Base-by-base conservation (phyloP, 225 moss, liverwort and hornwort genomes). In the Lunularia cruciata region DNA sequence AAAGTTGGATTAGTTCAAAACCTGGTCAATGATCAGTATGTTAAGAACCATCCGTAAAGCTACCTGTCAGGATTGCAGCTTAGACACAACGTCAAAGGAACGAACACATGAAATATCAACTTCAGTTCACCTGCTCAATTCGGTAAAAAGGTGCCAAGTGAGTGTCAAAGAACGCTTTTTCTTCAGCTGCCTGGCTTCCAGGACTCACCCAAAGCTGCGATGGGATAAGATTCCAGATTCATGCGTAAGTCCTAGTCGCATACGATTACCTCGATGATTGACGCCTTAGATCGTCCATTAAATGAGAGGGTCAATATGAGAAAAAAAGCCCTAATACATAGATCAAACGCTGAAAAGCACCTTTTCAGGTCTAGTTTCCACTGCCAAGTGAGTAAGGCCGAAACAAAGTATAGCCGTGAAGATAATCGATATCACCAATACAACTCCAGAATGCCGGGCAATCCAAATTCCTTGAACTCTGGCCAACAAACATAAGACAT, bases 201-300 rank as follows among this genome's bases (percentile, higher is more conserved):
- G 89, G 85, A 70, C 83, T 84, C 39, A 98, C 96, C 96, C 96
- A 98, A 45, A 98, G 86, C 96, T 98, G 86, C 69, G n/a, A n/a
- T n/a, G n/a, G n/a, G n/a, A n/a, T n/a, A n/a, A n/a, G n/a, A n/a
- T n/a, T n/a, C n/a, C n/a, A n/a, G n/a, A n/a, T n/a, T n/a, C n/a
- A n/a, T n/a, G n/a, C n/a, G n/a, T n/a, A n/a, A n/a, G n/a, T n/a
- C n/a, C n/a, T n/a, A n/a, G n/a, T n/a, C n/a, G n/a, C n/a, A n/a
- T n/a, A n/a, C n/a, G n/a, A n/a, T n/a, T n/a, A n/a, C n/a, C n/a
- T n/a, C n/a, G n/a, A n/a, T n/a, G n/a, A n/a, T n/a, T n/a, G n/a
- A n/a, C n/a, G n/a, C n/a, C n/a, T n/a, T n/a, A n/a, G n/a, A n/a
- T n/a, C n/a, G n/a, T n/a, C n/a, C n/a, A n/a, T n/a, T n/a, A n/a